Percentiles rank a stretch among this genome's conserved stretches.
Conservation (phyloP, 2,329 filamentous ascomycete genomes). For the Colletotrichum echinochloae region DNA sequence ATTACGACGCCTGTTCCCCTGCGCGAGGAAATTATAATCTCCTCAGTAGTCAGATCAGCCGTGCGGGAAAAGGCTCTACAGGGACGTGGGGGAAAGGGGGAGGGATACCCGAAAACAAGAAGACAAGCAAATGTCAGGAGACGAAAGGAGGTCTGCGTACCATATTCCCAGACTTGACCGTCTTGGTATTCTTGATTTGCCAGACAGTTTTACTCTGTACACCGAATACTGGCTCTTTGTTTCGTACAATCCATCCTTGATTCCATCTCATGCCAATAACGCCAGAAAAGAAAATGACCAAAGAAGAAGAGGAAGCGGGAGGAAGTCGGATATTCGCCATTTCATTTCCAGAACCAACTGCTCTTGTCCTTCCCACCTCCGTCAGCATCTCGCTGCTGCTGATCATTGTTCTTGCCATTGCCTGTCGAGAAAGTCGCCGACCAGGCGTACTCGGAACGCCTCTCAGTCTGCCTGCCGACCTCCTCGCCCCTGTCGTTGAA, state of each 20-base stretch:
- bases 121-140: background rate
- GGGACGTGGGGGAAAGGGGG: background rate
- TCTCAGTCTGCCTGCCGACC: slow-evolving; percentile 38
- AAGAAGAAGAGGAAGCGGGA: background rate
- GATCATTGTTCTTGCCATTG: slow-evolving; percentile 13
- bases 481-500: slow-evolving; percentile 40
- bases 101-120: background rate
- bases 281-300: background rate
- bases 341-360: slow-evolving; percentile 40
- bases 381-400: slow-evolving; percentile 9
- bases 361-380: slow-evolving; percentile 26
- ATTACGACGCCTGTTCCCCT: background rate
- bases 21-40: background rate
- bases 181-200: slow-evolving; percentile 4
- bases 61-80: background rate
- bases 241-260: slow-evolving; percentile 9
- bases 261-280: slow-evolving; percentile 7
- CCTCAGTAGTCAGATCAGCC: background rate
- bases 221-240: background rate
- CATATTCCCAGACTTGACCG: slow-evolving; percentile 5
- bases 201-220: slow-evolving; percentile 2
- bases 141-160: background rate
- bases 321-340: background rate
- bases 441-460: slow-evolving; percentile 37
- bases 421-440: slow-evolving; percentile 33